These are phyloP conservation scores for Trichomonascaceae sp. DNA, from an alignment of 1,139 yeast species.

Conservation along the genomic window DNA sequence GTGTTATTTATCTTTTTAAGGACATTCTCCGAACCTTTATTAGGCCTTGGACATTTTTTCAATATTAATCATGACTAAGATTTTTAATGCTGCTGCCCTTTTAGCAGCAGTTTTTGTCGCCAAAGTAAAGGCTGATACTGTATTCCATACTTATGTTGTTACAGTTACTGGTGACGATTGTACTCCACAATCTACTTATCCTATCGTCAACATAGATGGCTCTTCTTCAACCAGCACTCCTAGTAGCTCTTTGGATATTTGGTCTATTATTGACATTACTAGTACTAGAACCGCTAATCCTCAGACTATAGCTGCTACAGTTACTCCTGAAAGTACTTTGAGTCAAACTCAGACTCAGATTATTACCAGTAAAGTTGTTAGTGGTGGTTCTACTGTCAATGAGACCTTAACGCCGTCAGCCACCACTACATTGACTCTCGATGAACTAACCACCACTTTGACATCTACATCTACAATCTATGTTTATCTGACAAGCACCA, in stretches of 20 bases:
- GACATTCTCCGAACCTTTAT: not conserved
- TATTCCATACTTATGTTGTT: slow-evolving; percentile 19
- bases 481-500: slow-evolving; percentile 20
- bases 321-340: not conserved
- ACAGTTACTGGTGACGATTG: slow-evolving; percentile 23
- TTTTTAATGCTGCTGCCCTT: not conserved
- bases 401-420: slow-evolving; percentile 12
- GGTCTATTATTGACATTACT: slow-evolving; percentile 10
- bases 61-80: not conserved
- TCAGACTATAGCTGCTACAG: slow-evolving; percentile 7
- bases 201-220: slow-evolving; percentile 23
- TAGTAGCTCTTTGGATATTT: slow-evolving; percentile 6
- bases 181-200: slow-evolving; percentile 16
- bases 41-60: not conserved
- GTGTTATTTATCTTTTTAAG: not conserved
- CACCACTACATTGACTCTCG: slow-evolving; percentile 18
- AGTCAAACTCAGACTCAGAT: slow-evolving; percentile 7
- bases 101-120: not conserved
- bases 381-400: slow-evolving; percentile 16
- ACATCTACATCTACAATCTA: slow-evolving; percentile 17
- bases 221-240: slow-evolving; percentile 13
- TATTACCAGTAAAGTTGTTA: slow-evolving; percentile 1
- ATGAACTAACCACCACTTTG: slow-evolving; percentile 19
- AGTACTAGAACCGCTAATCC: slow-evolving; percentile 12
- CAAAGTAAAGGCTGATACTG: slow-evolving; percentile 6